Evolutionary conservation across 768 basidiomycete species (phyloP), one percentile per base, ranked within the genome.

Genomic region (Serendipita sp.): DNA sequence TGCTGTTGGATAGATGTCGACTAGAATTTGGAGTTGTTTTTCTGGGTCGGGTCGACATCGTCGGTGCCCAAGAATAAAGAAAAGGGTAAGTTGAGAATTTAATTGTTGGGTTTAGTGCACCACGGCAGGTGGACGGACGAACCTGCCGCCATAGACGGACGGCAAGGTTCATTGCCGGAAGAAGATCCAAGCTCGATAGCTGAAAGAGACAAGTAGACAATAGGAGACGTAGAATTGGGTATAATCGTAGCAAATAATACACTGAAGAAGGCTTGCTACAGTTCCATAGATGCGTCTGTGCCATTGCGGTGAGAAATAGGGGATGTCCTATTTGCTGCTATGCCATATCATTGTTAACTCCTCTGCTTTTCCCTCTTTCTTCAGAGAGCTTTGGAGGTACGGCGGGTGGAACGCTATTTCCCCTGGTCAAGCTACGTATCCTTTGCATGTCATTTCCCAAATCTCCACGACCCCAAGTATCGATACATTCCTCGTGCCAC

Each of bases 101-200:
- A 50, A 6, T 18, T n/a, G 6, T 50, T 40, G 6, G 5, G 13
- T 40, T 40, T 5, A 40, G 40, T 40, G 40, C 48, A 8, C 48
- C 48, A 50, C 5, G n/a, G 48, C 48, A 50, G 40, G n/a, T 50
- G 6, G 27, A 33, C 55, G 16, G 36, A 33, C 10, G 55, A 52
- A 52, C 10, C 1, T 52, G 48, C 18, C 18, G 48, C 8, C 18
- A 52, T 52, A 2, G 40, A 16, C 48, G 48, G 48, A 29, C 55
- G 55, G 55, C 55, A 60, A 60, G 29, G 16, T 27, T 31, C 55
- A 60, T 60, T 60, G 55, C 55, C 55, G 55, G 55, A 40, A 40
- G 40, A 6, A 5, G 40, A 40, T 1, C 5, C 40, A 13, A 13
- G 13, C 5, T 40, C 40, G 40, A 40, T 40, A 40, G 40, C 5